Base-by-base conservation (phyloP, 2,329 filamentous ascomycete species). In the Polytolypa hystricis region DNA sequence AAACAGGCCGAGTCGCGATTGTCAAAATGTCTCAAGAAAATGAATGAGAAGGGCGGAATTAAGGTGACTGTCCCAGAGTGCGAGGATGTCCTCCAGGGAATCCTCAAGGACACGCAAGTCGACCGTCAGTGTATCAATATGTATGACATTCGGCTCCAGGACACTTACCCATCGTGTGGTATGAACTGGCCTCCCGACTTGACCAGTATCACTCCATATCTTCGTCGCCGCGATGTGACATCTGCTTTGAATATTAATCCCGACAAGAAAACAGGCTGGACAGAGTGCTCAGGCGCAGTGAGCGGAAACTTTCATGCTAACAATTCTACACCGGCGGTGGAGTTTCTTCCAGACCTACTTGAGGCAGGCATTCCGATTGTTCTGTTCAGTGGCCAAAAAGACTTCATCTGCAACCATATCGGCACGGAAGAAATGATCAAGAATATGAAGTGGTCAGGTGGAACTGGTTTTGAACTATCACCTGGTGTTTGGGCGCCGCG, bases 131-230 rank as follows among this genome's bases (percentile, higher is more conserved):
- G 93, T 59, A 59, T 79, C 56, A 99, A 98, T 64, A 95, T 96
- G 84, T 99, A 99, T 60, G 91, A 99, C 57, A 73, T 96, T 36
- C 84, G 89, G 31, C 71, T 95, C 31, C 78, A 70, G 45, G 91
- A 98, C 59, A 66, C 65, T 5, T 85, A 75, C 58, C 81, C 84
- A 4, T 81, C 79, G 44, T 98, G 91, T 58, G 91, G 91, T 47
- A 94, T 94, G 87, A 89, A 86, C 64, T 98, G 93, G 93, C 91
- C 91, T 20, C 82, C 86, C 45, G 91, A 98, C 61, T 69, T 98
- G 52, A 60, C 62, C 31, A 56, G 73, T 33, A 74, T 98, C 15
- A 84, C 77, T 4, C 84, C 86, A 0, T 98, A 96, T 58, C 73
- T 98, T 35, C 81, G 84, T 40, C 79, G 79, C 39, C 53, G 68